phyloP scores from a whole-genome alignment of 192 early-diverging fungal genomes.

The Phlyctochytrium arcticum region DNA sequence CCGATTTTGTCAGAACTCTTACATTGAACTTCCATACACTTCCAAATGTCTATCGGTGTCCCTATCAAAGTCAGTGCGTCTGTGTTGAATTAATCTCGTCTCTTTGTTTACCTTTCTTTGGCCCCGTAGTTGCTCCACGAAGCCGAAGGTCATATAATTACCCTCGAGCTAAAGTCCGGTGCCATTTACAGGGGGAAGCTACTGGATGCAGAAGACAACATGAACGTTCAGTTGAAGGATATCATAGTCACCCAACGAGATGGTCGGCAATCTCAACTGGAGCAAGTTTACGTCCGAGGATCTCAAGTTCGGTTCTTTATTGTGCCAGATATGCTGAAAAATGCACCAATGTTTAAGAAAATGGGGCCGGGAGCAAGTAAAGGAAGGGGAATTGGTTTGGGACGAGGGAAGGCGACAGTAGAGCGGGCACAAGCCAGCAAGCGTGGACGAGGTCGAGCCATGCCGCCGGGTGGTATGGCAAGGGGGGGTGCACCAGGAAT shows the following conservation, averaged over 20 bases:
- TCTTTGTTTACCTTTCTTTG: neutral
- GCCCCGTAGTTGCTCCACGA: slow-evolving; percentile 79
- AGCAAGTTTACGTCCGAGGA: slow-evolving; percentile 95
- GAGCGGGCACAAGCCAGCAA: slow-evolving; percentile 63
- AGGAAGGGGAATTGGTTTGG: slow-evolving; percentile 79
- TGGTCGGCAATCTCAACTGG: slow-evolving; percentile 84
- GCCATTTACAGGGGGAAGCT: slow-evolving; percentile 92
- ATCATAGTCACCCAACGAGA: slow-evolving; percentile 91
- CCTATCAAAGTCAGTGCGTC: slow-evolving; percentile 73
- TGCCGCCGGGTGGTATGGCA: neutral
- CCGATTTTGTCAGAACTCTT: no score
- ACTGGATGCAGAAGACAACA: slow-evolving; percentile 96
- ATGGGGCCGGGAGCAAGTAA: slow-evolving; percentile 78
- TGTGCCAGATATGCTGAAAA: slow-evolving; percentile 99
- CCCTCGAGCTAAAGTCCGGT: slow-evolving; percentile 93
- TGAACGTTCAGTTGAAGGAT: slow-evolving; percentile 97
- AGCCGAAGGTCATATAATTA: slow-evolving; percentile 93
- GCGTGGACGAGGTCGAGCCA: slow-evolving; percentile 17
- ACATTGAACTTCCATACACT: neutral
- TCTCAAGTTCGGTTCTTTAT: slow-evolving; percentile 81
- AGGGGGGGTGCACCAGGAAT: neutral
- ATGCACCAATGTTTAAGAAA: slow-evolving; percentile 97
- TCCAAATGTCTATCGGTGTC: slow-evolving; percentile 80
- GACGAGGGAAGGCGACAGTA: slow-evolving; percentile 78
- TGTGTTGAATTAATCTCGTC: neutral